Evolutionary conservation across 768 basidiomycete genomes (phyloP), one percentile per base, ranked within the genome.

Genomic region (Boletus bicolor): DNA sequence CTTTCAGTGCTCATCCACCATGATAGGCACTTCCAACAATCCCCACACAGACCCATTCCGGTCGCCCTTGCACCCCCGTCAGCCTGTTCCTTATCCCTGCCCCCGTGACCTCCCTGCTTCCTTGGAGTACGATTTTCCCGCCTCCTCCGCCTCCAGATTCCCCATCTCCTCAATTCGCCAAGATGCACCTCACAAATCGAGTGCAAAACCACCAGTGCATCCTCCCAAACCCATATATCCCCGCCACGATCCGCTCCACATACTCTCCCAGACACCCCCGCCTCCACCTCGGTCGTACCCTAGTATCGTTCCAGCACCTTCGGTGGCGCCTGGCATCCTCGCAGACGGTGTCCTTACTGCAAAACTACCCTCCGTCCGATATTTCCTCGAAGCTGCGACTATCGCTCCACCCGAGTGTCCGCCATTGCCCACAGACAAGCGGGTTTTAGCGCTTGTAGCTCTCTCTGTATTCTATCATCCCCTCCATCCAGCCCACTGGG

Each of bases 361-460:
- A 14, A 76, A 74, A 38, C 73, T 78, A 39, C 80, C 82, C 17
- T 71, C 74, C 30, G 82, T 85, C 5, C 74, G 76, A 48, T 61
- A 69, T 19, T 80, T 81, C 63, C 78, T 86, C 60, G 64, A 68
- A 4, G 70, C 71, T 39, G 76, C 70, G n/a, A 49, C 62, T 37
- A 77, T 51, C 73, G 79, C 53, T 49, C 59, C 72, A 60, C 68
- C 71, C 73, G 66, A 70, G 69, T 82, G 56, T 72, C 80, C 51
- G 4, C 70, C 35, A 54, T 73, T 36, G 64, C 80, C 48, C 74
- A 77, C 41, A 70, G 79, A 54, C 65, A 64, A 60, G 38, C 64
- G 76, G 54, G 67, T 85, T 53, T 77, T 83, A 56, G 77, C 79
- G 28, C 79, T 87, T 50, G 82, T 80, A 5, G 86, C 85, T 3